Conservation (phyloP, 257 asterid species). For the Scutellaria galericulata region DNA sequence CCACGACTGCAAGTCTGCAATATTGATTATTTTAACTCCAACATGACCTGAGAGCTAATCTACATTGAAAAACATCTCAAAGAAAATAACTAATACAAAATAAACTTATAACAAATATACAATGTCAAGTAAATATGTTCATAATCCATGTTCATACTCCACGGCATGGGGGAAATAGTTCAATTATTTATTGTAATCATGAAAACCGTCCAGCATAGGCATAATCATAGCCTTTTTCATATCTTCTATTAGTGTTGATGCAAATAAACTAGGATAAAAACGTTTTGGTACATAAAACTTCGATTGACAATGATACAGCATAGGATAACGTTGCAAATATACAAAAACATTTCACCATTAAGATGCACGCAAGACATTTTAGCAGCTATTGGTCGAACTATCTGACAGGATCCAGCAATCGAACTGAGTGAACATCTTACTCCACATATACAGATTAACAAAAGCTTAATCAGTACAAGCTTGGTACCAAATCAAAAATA, state of each 20-base stretch:
- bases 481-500: too few relatives aligned
- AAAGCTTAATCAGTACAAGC: too few relatives aligned
- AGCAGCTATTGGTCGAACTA: too few relatives aligned
- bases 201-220: not conserved
- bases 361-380: not conserved
- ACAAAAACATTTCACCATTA: not conserved
- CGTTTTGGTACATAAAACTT: not conserved
- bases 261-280: too few relatives aligned
- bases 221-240: not conserved
- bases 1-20: not conserved
- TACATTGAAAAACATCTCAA: not conserved
- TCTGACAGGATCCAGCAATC: too few relatives aligned
- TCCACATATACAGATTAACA: too few relatives aligned
- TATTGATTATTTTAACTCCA: not conserved
- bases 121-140: not conserved
- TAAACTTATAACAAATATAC: not conserved
- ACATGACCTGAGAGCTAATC: not conserved
- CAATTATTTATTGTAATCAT: not conserved
- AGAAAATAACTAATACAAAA: not conserved
- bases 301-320: not conserved
- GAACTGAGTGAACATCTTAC: too few relatives aligned
- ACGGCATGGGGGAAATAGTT: too few relatives aligned
- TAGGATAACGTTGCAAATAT: not conserved
- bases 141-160: not conserved
- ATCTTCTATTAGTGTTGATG: not conserved